Base-by-base conservation (phyloP, 129 eudicot species). In the Mikania micrantha region DNA sequence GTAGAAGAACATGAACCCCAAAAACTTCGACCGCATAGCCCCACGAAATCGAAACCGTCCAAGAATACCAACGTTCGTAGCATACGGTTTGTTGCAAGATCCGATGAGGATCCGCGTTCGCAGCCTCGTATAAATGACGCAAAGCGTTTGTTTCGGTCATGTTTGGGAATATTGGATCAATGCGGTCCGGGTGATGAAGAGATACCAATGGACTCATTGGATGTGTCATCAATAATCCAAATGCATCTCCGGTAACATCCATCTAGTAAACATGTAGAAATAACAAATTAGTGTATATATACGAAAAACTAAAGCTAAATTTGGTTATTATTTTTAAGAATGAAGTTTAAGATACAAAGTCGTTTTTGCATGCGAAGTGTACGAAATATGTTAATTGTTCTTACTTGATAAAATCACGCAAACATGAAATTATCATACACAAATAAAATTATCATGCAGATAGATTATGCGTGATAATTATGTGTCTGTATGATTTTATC, bases 121-220 rank as follows among this genome's bases (percentile, higher is more conserved):
- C 87, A 32, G 91, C 91, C 54, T 86, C 38, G 42, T 81, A 86
- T 15, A 86, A 85, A 61, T 84, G 97, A 3, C 72, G 77, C 74
- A 86, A 48, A 9, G 85, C 90, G 21, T 64, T 67, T 36, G 58
- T 73, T 71, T 74, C 48, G 58, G 59, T 80, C 95, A 79, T 84
- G 74, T 75, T 72, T 9, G 97, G 95, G 62, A 90, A 90, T 62
- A 90, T 84, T 5, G 97, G 95, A 41, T 90, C 91, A n/a, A 90
- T 78, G 36, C 70, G 74, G 47, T 86, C 95, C 0, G 84, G 53
- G 83, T 90, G 97, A 66, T 90, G 97, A 38, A 90, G 87, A n/a
- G 97, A 84, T 44, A 81, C 67, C 60, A 86, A 63, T 20, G 85
- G 88, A 62, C 82, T 74, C 79, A 84, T 15, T 16, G 97, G 97